Evolutionary conservation across 2,329 filamentous ascomycete species (phyloP).

Genomic region (Arthrocladium fulminans): DNA sequence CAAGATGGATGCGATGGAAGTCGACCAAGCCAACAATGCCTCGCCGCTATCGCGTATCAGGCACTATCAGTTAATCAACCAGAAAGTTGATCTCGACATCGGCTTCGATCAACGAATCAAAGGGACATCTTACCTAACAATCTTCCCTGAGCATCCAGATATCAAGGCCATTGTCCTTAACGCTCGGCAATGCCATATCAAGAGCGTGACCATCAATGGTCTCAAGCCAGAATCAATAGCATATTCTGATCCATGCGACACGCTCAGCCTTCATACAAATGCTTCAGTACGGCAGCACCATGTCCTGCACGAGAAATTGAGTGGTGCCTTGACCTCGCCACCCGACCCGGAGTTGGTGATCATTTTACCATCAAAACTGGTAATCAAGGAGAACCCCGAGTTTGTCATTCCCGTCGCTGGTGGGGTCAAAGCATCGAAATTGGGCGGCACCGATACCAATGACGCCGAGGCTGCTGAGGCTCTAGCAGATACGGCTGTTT

Average conservation of each 20-base stretch:
- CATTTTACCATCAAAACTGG: constrained; percentile 43
- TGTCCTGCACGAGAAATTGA: constrained; percentile 59
- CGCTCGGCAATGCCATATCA: constrained; percentile 53
- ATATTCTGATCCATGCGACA: constrained; percentile 35
- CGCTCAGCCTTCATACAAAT: constrained; percentile 35
- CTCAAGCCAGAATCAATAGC: constrained; percentile 30
- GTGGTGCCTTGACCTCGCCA: constrained; percentile 37
- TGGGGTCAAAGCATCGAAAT: constrained; percentile 33
- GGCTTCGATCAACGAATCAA: constrained; percentile 71
- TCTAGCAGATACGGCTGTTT: constrained; percentile 31
- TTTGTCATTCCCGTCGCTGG: constrained; percentile 46
- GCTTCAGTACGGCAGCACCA: constrained; percentile 62
- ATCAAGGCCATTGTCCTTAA: constrained; percentile 50
- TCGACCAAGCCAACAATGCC: neutral
- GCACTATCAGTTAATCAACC: constrained; percentile 54
- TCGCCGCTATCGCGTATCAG: constrained; percentile 6
- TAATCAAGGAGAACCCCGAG: constrained; percentile 46
- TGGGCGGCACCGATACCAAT: constrained; percentile 25
- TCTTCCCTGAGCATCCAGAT: constrained; percentile 55
- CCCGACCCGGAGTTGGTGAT: constrained; percentile 52
- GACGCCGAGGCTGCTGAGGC: constrained; percentile 30
- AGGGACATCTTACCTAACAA: constrained; percentile 72
- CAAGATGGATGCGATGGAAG: constrained; percentile 9
- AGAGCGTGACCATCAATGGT: constrained; percentile 40
- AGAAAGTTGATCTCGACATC: constrained; percentile 82